Conservation (phyloP, 257 asterid genomes). For the Apocynum venetum region DNA sequence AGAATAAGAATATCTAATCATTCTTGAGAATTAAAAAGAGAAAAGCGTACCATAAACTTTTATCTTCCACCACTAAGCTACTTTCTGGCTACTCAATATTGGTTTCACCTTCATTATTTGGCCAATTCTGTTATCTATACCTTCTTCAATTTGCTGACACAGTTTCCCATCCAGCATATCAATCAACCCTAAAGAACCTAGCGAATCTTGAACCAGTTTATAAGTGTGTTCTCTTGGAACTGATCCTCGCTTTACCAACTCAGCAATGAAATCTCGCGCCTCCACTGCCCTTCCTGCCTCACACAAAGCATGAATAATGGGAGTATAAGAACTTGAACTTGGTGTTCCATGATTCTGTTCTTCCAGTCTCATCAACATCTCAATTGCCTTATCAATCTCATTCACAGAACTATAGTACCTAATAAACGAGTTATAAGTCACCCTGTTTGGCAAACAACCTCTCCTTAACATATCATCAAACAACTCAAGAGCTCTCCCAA, state of each 20-base stretch:
- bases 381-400: slow-evolving; percentile 78
- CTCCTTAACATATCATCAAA: slow-evolving; percentile 67
- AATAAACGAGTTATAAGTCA: slow-evolving; percentile 79
- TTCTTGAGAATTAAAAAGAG: neutral
- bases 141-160: slow-evolving; percentile 45
- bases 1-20: neutral
- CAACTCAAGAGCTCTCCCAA: slow-evolving; percentile 84
- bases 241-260: slow-evolving; percentile 68
- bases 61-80: neutral
- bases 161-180: slow-evolving; percentile 39
- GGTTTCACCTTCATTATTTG: slow-evolving; percentile 61
- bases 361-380: slow-evolving; percentile 75
- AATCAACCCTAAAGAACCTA: slow-evolving; percentile 43
- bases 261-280: slow-evolving; percentile 55
- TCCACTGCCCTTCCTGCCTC: slow-evolving; percentile 72
- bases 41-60: neutral
- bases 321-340: slow-evolving; percentile 67
- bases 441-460: slow-evolving; percentile 69
- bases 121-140: slow-evolving; percentile 48
- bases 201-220: slow-evolving; percentile 42
- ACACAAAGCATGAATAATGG: slow-evolving; percentile 72
- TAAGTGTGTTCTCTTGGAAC: slow-evolving; percentile 81
- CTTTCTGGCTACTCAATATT: neutral
- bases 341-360: slow-evolving; percentile 60
- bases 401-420: slow-evolving; percentile 75